Conservation (phyloP, 2,329 filamentous ascomycete species). For the Fusarium keratoplasticum region DNA sequence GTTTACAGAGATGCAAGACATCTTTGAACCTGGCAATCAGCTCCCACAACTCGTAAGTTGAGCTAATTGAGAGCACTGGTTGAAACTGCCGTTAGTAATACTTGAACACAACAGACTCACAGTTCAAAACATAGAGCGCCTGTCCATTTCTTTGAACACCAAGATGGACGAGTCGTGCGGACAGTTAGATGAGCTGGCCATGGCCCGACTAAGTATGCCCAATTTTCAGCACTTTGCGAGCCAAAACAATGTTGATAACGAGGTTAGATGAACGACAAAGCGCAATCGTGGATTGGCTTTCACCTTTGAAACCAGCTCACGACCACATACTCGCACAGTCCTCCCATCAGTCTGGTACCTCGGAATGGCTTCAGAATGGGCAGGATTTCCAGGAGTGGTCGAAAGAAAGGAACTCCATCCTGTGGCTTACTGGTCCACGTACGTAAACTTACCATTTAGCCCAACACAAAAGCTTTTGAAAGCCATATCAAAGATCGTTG, state of each 20-base stretch:
- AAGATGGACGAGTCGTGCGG: neutral
- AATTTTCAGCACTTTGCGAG: neutral
- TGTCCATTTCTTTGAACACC: neutral
- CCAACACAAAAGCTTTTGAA: neutral
- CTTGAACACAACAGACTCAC: neutral
- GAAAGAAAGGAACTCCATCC: neutral
- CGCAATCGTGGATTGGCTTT: neutral
- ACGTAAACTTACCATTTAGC: neutral
- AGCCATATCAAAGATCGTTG: neutral
- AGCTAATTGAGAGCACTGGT: rapidly evolving
- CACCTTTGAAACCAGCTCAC: neutral
- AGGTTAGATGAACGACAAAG: neutral
- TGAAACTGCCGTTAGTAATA: neutral
- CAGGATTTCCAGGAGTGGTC: neutral
- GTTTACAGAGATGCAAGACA: neutral
- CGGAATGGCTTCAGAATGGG: neutral
- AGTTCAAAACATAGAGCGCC: neutral
- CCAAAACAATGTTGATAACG: neutral
- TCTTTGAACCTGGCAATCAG: neutral
- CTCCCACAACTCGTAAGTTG: neutral
- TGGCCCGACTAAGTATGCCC: neutral
- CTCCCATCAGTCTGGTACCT: neutral
- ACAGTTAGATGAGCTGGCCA: neutral
- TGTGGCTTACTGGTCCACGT: neutral
- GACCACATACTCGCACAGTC: neutral